phyloP scores from a whole-genome alignment of 2,329 filamentous ascomycete species.

The Aspergillus niger region DNA sequence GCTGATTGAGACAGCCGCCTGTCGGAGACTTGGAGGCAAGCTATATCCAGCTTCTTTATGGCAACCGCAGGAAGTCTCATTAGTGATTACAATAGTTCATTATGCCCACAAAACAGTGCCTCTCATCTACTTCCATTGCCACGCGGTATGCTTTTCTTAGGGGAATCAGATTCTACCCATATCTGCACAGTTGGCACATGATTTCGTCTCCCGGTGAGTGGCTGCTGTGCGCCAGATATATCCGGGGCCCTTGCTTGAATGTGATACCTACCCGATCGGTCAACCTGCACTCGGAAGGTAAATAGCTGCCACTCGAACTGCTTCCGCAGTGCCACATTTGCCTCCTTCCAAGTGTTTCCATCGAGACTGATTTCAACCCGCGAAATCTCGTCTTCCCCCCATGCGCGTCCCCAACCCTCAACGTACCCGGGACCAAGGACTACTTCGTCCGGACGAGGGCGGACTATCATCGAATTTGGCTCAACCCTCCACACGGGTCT shows the following conservation, averaged over 20 bases:
- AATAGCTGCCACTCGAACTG: neutral
- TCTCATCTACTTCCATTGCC: too few relatives aligned
- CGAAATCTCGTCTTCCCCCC: neutral
- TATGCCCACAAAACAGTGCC: too few relatives aligned
- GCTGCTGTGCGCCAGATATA: neutral
- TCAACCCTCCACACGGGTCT: neutral
- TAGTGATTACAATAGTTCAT: too few relatives aligned
- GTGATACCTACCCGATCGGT: neutral
- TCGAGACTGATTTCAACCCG: neutral
- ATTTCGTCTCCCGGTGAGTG: neutral
- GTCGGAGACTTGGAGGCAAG: too few relatives aligned
- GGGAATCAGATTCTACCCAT: neutral
- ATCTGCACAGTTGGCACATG: neutral
- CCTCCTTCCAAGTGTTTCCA: neutral
- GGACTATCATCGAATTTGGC: neutral
- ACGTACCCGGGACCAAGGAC: neutral
- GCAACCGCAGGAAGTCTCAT: too few relatives aligned
- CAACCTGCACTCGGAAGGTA: neutral
- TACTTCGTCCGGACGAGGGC: neutral
- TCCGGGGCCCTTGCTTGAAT: neutral
- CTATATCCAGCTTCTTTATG: too few relatives aligned
- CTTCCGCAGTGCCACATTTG: neutral
- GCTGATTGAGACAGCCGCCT: too few relatives aligned
- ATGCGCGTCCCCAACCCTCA: neutral
- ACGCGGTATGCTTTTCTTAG: too few relatives aligned